Evolutionary conservation across 2,329 filamentous ascomycete species (phyloP), one percentile per base, ranked within the genome.

Genomic region (Botrytis fragariae): DNA sequence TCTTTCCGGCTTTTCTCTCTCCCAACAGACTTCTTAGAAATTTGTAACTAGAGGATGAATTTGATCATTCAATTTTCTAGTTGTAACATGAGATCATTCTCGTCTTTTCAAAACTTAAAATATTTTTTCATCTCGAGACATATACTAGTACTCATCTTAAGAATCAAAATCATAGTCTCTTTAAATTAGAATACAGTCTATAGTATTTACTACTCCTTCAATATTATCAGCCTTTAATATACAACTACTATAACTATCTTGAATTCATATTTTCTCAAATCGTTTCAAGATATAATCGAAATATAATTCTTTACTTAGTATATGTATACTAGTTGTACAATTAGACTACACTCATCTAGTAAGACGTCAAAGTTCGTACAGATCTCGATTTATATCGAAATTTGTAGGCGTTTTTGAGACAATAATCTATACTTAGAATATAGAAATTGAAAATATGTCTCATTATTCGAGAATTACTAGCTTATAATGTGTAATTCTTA

Each of bases 391-490:
- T 25, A 12, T 51, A 25, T 4, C 2, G 9, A 14, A 1, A 12
- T 5, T 14, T 3, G 2, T 2, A 0, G 25, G 1, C 5, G 10
- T 1, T 48, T 51, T 5, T 25, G 0, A 12, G 45, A 51, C 22
- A 12, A 12, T n/a, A 25, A 6, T 12, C 4, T 14, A 25, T 25
- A 14, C 1, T 6, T 51, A 12, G 14, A 25, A 25, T 25, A 25
- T 0, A 6, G 0, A 2, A 14, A 5, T 14, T 12, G 5, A 2
- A 25, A 1, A 51, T 51, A 5, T 51, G 12, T 25, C 3, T 51
- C 6, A 29, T 7, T 29, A 4, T n/a, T n/a, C 12, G 1, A n/a
- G 10, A 6, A 2, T 54, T 16, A n/a, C 4, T 7, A 54, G 48
- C 48, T 54, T 2, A 54, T 54, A 54, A 1, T 54, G 12, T n/a